phyloP scores from a whole-genome alignment of 2,329 filamentous ascomycete genomes.

The Leptographium procerum region DNA sequence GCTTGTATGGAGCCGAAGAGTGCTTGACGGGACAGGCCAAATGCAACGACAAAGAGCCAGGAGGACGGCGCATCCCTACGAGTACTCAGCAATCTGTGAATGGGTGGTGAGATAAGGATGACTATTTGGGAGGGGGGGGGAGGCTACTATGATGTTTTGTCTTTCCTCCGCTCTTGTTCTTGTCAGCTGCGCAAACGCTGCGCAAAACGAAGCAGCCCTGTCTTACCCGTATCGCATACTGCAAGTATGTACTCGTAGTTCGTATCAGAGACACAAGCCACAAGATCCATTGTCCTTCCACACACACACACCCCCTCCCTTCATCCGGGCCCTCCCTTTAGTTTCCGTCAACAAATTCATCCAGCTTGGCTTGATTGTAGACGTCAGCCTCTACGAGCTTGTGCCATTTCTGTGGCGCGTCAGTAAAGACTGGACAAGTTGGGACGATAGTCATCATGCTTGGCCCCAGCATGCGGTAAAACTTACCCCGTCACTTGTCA shows the following conservation, averaged over 20 bases:
- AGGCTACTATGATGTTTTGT: background rate
- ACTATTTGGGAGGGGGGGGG: background rate
- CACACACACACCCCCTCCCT: background rate
- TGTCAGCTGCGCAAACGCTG: background rate
- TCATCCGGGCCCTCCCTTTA: background rate
- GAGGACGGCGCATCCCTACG: background rate
- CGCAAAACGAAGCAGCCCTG: background rate
- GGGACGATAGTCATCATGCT: no score
- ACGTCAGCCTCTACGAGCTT: slow-evolving; percentile 2
- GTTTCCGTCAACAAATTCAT: background rate
- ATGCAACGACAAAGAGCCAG: background rate
- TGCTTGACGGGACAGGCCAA: background rate
- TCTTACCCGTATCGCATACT: background rate
- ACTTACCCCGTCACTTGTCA: slow-evolving; percentile 1
- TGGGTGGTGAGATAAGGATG: background rate
- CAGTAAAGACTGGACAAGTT: background rate
- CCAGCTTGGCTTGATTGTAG: slow-evolving; percentile 3
- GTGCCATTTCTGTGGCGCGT: slow-evolving; percentile 2
- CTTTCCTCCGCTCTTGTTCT: background rate
- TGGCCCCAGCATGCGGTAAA: background rate
- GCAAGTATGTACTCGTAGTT: no score
- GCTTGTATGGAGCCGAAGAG: background rate
- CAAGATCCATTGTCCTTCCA: no score
- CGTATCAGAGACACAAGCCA: no score
- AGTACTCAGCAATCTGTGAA: background rate